Evolutionary conservation across 2,329 filamentous ascomycete species (phyloP).

Genomic region (Aaosphaeria arxii): DNA sequence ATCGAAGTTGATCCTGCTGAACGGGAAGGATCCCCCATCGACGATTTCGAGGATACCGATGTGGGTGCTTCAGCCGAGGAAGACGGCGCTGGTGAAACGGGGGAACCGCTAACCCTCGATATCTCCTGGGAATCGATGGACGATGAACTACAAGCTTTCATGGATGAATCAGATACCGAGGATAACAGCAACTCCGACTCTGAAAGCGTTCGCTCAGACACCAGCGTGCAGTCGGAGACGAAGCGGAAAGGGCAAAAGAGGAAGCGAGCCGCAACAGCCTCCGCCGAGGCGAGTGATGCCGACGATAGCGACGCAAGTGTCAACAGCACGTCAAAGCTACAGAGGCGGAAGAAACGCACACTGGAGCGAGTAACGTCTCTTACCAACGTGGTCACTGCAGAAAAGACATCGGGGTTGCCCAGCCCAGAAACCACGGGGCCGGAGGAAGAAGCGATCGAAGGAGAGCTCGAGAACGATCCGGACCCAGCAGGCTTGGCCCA

Average conservation of each 20-base stretch:
- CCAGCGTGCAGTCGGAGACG: slow-evolving; percentile 21
- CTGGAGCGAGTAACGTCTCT: slow-evolving; percentile 46
- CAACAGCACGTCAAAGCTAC: slow-evolving; percentile 39
- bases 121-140: slow-evolving; percentile 51
- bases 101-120: slow-evolving; percentile 22
- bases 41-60: slow-evolving; percentile 44
- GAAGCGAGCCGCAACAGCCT: slow-evolving; percentile 27
- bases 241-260: slow-evolving; percentile 31
- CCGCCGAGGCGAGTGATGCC: slow-evolving; percentile 33
- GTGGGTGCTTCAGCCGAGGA: slow-evolving; percentile 39
- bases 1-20: slow-evolving; percentile 73
- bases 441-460: slow-evolving; percentile 41
- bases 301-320: slow-evolving; percentile 41
- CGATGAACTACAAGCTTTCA: slow-evolving; percentile 73
- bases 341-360: slow-evolving; percentile 48
- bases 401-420: slow-evolving; percentile 39
- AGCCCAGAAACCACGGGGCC: slow-evolving; percentile 39
- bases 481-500: slow-evolving; percentile 19
- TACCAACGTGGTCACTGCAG: slow-evolving; percentile 40
- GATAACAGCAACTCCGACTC: slow-evolving; percentile 27
- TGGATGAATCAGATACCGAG: slow-evolving; percentile 48
- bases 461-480: slow-evolving; percentile 36
- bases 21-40: slow-evolving; percentile 32
- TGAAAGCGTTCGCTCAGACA: slow-evolving; percentile 31
- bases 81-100: slow-evolving; percentile 25